Evolutionary conservation across 805 yeast genomes (phyloP).

Genomic region (Candida tibetensis): DNA sequence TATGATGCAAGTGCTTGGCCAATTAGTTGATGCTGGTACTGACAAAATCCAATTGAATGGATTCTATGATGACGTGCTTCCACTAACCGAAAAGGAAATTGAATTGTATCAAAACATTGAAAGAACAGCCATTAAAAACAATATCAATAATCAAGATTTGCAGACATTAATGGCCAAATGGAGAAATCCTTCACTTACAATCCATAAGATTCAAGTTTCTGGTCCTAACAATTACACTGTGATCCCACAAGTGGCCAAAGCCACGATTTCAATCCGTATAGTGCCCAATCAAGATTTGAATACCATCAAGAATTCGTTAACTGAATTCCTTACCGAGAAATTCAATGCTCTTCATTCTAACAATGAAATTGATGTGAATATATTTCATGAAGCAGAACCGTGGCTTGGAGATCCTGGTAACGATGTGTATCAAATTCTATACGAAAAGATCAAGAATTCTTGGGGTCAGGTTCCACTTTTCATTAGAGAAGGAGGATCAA

Average conservation of each 20-base stretch:
- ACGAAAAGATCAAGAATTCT: conserved; percentile 56
- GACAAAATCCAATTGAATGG: conserved; percentile 59
- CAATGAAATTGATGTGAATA: conserved; percentile 58
- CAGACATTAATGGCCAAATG: conserved; percentile 71
- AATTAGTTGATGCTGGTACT: conserved; percentile 47
- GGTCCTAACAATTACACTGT: conserved; percentile 91
- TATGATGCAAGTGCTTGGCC: conserved; percentile 66
- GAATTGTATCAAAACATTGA: conserved; percentile 61
- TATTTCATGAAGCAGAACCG: conserved; percentile 88
- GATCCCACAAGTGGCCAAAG: conserved; percentile 77
- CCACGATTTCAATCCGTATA: conserved; percentile 76
- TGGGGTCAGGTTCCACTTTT: conserved; percentile 78
- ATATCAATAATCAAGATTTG: conserved; percentile 36
- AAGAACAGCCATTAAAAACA: conserved; percentile 24
- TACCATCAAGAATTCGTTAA: conserved; percentile 51
- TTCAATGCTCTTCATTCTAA: conserved; percentile 55
- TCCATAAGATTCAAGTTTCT: conserved; percentile 79
- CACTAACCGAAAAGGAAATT: conserved; percentile 56
- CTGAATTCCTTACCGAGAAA: conserved; percentile 39
- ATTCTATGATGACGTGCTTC: conserved; percentile 66
- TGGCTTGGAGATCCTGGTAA: conserved; percentile 91
- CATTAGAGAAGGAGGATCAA: conserved; percentile 95
- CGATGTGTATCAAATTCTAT: conserved; percentile 65
- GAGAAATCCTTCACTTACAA: conserved; percentile 85
- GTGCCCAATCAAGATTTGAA: conserved; percentile 84